These are phyloP conservation scores for Candida maris DNA, from an alignment of 805 yeast species.

Conservation along the genomic window DNA sequence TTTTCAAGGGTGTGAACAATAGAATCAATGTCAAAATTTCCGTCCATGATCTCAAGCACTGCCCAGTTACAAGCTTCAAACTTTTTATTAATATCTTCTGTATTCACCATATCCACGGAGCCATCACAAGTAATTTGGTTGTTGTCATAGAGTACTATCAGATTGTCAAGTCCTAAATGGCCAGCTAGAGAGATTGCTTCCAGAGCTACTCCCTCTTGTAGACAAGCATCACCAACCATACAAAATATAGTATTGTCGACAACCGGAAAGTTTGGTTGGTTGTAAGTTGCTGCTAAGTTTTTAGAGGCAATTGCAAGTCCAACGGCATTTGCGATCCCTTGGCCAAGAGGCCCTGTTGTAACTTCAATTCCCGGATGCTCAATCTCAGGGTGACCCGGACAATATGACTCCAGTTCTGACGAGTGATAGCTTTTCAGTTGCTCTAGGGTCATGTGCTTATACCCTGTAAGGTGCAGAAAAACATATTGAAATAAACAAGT, in stretches of 20 bases:
- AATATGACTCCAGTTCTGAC: conserved; percentile 80
- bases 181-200: conserved; percentile 96
- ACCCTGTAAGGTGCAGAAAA: conserved; percentile 81
- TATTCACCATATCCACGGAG: conserved; percentile 80
- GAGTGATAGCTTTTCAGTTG: conserved; percentile 73
- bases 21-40: conserved; percentile 71
- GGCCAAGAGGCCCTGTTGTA: conserved; percentile 98
- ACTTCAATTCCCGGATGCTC: conserved; percentile 93
- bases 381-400: conserved; percentile 97
- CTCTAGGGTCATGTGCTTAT: conserved; percentile 64
- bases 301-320: conserved; percentile 94
- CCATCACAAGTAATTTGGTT: conserved; percentile 97
- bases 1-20: conserved; percentile 66
- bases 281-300: conserved; percentile 86
- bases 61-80: conserved; percentile 95
- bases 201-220: conserved; percentile 94
- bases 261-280: conserved; percentile 73
- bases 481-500: conserved; percentile 89
- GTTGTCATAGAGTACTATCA: conserved; percentile 94
- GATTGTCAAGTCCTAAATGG: conserved; percentile 85
- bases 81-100: conserved; percentile 85
- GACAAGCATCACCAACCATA: conserved; percentile 95
- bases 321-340: conserved; percentile 93
- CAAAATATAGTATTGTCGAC: conserved; percentile 72
- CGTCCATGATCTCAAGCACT: conserved; percentile 69